Evolutionary conservation across 2,329 filamentous ascomycete species (phyloP), one percentile per base, ranked within the genome.

Genomic region (Eutypa lata): DNA sequence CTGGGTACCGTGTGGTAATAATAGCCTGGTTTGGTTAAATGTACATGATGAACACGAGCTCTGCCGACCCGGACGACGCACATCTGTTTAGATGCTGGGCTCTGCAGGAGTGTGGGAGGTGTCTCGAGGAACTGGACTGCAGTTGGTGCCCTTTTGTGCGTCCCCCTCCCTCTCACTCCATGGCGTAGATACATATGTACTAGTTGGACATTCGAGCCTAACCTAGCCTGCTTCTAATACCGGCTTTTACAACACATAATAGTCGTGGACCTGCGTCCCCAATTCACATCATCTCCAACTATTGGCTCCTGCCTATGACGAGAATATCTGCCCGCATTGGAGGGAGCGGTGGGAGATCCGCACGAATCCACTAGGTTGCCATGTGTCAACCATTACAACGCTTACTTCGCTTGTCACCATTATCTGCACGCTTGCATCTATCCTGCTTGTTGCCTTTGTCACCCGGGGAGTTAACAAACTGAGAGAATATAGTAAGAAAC

Each of bases 181-280:
- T 31, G 10, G 26, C 26, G 26, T 5, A 54, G 10, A 13, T 38
- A 38, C n/a, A n/a, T n/a, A n/a, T n/a, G n/a, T n/a, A n/a, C n/a
- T n/a, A n/a, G n/a, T n/a, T n/a, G n/a, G n/a, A n/a, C n/a, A n/a
- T n/a, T n/a, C n/a, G n/a, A n/a, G n/a, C n/a, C n/a, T n/a, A n/a
- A n/a, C n/a, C n/a, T n/a, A n/a, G n/a, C n/a, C n/a, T n/a, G n/a
- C n/a, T n/a, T n/a, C n/a, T n/a, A n/a, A n/a, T n/a, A n/a, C n/a
- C n/a, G n/a, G n/a, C n/a, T n/a, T n/a, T n/a, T n/a, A n/a, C n/a
- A n/a, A n/a, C n/a, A n/a, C n/a, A n/a, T n/a, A n/a, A n/a, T 52
- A 81, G 79, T 78, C 79, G 4, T 78, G 74, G 65, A 74, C 76
- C 0, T 84, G 81, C 61, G 75, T 83, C 2, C 80, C 2, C 80